Percentiles rank a stretch among this genome's conserved stretches.
These are phyloP conservation scores for Dactylellina haptotyla DNA, from an alignment of 2,329 filamentous ascomycete species.

Conservation along the genomic window DNA sequence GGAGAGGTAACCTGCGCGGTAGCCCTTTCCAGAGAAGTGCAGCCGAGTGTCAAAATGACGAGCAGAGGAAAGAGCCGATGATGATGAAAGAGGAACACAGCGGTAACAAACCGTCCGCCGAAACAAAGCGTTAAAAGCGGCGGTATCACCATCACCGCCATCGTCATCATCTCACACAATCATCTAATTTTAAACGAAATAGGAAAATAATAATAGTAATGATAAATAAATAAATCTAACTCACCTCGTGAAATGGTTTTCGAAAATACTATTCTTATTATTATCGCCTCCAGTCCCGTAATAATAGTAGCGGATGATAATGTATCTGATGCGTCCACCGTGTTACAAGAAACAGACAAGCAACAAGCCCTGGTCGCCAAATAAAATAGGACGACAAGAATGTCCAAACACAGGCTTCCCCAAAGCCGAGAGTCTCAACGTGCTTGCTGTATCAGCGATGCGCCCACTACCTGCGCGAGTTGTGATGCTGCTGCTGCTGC, in stretches of 20 bases:
- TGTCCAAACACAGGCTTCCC: slow-evolving; percentile 3
- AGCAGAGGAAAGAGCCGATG: neutral
- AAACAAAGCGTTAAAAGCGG: slow-evolving; percentile 30
- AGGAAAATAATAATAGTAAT: no score
- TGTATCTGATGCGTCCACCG: slow-evolving; percentile 35
- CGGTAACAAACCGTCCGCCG: slow-evolving; percentile 2
- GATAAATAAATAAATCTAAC: slow-evolving; percentile 33
- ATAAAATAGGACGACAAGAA: slow-evolving; percentile 28
- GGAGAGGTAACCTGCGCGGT: neutral
- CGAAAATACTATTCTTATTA: slow-evolving; percentile 8
- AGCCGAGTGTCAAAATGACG: no score
- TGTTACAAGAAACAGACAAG: slow-evolving; percentile 19
- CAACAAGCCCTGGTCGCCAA: slow-evolving; percentile 34
- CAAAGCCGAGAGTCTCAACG: slow-evolving; percentile 20
- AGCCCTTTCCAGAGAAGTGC: slow-evolving; percentile 17
- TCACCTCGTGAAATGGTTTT: slow-evolving; percentile 23
- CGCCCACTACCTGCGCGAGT: slow-evolving; percentile 21
- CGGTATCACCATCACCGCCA: no score
- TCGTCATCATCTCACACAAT: no score
- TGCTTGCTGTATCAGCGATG: slow-evolving; percentile 38
- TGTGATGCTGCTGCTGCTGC: slow-evolving; percentile 27
- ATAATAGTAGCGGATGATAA: no score
- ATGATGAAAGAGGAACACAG: no score
- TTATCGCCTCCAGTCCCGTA: no score
- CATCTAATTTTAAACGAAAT: slow-evolving; percentile 35